Conservation (phyloP, 1,284 basidiomycete genomes). For the Gymnopus androsaceus region DNA sequence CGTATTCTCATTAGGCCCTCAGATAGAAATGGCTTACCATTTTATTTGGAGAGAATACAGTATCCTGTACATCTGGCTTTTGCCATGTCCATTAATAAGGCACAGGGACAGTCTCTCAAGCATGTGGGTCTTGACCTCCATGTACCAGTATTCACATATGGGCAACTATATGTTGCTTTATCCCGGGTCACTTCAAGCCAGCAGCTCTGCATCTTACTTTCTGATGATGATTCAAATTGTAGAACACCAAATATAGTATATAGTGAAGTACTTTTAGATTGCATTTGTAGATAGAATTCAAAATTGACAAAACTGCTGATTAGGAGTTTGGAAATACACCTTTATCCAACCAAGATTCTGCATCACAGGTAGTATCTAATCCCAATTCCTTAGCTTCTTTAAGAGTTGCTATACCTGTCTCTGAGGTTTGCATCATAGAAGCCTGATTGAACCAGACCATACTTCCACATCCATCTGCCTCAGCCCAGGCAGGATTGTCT, state of each 20-base stretch:
- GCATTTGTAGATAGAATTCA: no score
- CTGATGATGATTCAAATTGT: neutral
- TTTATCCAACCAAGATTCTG: neutral
- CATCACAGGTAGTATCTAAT: neutral
- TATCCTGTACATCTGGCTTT: conserved; percentile 37
- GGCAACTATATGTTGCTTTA: conserved; percentile 34
- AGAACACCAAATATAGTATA: neutral
- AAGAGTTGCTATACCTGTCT: conserved; percentile 11
- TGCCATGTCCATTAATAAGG: conserved; percentile 41
- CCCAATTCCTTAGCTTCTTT: conserved; percentile 1
- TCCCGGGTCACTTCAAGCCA: conserved; percentile 23
- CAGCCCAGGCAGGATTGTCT: neutral
- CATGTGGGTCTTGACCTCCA: conserved; percentile 31
- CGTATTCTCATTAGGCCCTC: conserved; percentile 28
- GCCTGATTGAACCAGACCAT: conserved; percentile 21
- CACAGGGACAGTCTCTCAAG: conserved; percentile 39
- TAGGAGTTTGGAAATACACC: conserved; percentile 17
- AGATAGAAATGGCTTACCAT: conserved; percentile 19
- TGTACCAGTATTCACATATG: conserved; percentile 31
- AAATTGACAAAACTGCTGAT: no score
- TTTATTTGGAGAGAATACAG: conserved; percentile 23
- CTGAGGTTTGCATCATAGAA: conserved; percentile 18
- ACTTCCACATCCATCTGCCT: conserved; percentile 11
- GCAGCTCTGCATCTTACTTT: conserved; percentile 24
- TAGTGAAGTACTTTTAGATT: neutral